A percentile compares a stretch with the other conserved stretches of the same genome.
These are phyloP conservation scores for Psilocybe cyanescens DNA, from an alignment of 768 basidiomycete species.

Conservation along the genomic window DNA sequence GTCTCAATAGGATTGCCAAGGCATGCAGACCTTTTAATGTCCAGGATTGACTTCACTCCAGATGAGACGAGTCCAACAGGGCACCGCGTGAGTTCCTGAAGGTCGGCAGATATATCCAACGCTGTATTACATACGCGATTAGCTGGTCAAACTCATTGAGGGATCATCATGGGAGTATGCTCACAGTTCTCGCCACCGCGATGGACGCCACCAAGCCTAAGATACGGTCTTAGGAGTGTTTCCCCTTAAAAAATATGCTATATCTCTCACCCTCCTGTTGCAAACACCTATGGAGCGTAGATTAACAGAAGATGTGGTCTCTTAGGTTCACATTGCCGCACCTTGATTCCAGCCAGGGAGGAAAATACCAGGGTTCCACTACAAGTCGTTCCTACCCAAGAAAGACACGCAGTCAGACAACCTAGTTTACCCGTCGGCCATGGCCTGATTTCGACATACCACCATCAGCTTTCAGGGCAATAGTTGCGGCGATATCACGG, in stretches of 20 bases:
- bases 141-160: constrained; percentile 3
- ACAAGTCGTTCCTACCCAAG: constrained; percentile 61
- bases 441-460: constrained; percentile 40
- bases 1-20: neutral
- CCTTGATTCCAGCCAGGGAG: constrained; percentile 86
- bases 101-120: constrained; percentile 94
- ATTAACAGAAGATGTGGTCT: neutral
- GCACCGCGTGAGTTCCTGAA: constrained; percentile 86
- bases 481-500: constrained; percentile 78
- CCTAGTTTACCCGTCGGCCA: too few relatives aligned
- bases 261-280: constrained; percentile 82
- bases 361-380: constrained; percentile 77
- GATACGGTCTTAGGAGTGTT: neutral
- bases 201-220: constrained; percentile 41
- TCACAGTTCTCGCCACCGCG: constrained; percentile 52
- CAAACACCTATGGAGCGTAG: constrained; percentile 62
- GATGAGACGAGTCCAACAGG: constrained; percentile 93
- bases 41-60: constrained; percentile 93
- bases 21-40: constrained; percentile 72
- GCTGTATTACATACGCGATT: constrained; percentile 46
- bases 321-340: constrained; percentile 24
- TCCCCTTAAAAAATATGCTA: neutral
- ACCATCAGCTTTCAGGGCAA: constrained; percentile 70
- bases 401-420: neutral
- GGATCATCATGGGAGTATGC: constrained; percentile 9